Percentiles rank a stretch among this genome's conserved stretches.
These are phyloP conservation scores for Dactylellina leptospora DNA, from an alignment of 2,329 filamentous ascomycete genomes.

Conservation along the genomic window DNA sequence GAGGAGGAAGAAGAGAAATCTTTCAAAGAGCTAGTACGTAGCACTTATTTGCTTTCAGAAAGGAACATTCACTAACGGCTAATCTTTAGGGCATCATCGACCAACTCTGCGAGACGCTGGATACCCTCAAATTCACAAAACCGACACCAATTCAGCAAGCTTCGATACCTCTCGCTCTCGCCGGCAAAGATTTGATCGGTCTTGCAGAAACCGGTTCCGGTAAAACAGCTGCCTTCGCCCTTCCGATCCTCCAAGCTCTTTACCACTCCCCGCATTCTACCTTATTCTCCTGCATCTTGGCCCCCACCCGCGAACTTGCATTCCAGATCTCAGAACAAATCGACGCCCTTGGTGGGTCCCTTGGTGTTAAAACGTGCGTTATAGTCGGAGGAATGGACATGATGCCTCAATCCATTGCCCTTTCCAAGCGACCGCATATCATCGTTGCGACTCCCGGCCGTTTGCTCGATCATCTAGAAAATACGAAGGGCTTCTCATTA, in stretches of 20 bases:
- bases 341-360: slow-evolving; percentile 84
- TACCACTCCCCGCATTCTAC: slow-evolving; percentile 83
- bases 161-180: slow-evolving; percentile 80
- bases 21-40: slow-evolving; percentile 64
- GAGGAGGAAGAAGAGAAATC: slow-evolving; percentile 59
- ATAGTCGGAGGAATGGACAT: slow-evolving; percentile 96
- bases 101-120: slow-evolving; percentile 87
- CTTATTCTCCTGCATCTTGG: slow-evolving; percentile 86
- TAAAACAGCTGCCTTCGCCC: slow-evolving; percentile 93
- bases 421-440: slow-evolving; percentile 96
- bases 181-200: slow-evolving; percentile 87
- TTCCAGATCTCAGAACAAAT: slow-evolving; percentile 89
- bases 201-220: slow-evolving; percentile 94
- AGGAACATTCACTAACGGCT: slow-evolving; percentile 13
- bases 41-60: slow-evolving; percentile 10
- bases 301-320: slow-evolving; percentile 91
- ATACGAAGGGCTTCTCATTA: slow-evolving; percentile 94
- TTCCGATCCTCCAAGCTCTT: slow-evolving; percentile 80
- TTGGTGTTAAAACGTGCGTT: slow-evolving; percentile 84
- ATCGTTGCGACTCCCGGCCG: slow-evolving; percentile 91
- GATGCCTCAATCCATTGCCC: slow-evolving; percentile 86
- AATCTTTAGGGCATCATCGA: slow-evolving; percentile 76
- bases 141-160: slow-evolving; percentile 90
- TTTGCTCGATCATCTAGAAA: slow-evolving; percentile 89
- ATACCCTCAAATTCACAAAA: slow-evolving; percentile 78